Percentiles rank a stretch among this genome's conserved stretches.
Evolutionary conservation across 1,284 basidiomycete species (phyloP).

Genomic region (Leccinum fallax): DNA sequence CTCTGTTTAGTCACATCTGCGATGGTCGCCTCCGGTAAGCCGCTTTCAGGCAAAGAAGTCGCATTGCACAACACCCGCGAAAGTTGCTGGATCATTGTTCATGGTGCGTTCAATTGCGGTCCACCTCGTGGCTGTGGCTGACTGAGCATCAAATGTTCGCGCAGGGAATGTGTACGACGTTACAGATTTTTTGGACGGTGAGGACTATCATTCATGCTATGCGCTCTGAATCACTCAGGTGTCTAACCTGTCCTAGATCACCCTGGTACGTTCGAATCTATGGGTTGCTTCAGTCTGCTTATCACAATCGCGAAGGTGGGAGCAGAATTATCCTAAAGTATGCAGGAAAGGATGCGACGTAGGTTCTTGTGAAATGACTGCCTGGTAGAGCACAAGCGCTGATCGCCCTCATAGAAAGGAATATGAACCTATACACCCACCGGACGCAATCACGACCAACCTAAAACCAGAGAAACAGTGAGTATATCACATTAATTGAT

Average conservation of each 20-base stretch:
- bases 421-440: conserved; percentile 88
- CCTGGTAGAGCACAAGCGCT: neutral
- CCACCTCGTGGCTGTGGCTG: neutral
- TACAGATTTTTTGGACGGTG: conserved; percentile 73
- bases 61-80: conserved; percentile 69
- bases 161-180: conserved; percentile 73
- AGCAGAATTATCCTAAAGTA: conserved; percentile 70
- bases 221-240: conserved; percentile 5
- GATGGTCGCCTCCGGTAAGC: conserved; percentile 24
- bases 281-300: neutral
- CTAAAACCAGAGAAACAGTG: conserved; percentile 78
- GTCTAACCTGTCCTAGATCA: conserved; percentile 50
- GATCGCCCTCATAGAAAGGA: conserved; percentile 41
- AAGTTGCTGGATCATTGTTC: conserved; percentile 89
- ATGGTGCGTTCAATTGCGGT: conserved; percentile 51
- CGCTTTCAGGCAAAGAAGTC: conserved; percentile 50
- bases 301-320: conserved; percentile 44
- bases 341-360: conserved; percentile 79
- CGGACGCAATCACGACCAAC: conserved; percentile 83
- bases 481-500: conserved; percentile 22
- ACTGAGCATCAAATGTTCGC: conserved; percentile 10
- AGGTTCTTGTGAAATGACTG: conserved; percentile 17
- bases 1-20: neutral
- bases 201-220: conserved; percentile 1
- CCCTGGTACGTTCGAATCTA: conserved; percentile 48